Evolutionary conservation across 441 rosid genomes (phyloP).

Genomic region (Pelargonium fulgidum): DNA sequence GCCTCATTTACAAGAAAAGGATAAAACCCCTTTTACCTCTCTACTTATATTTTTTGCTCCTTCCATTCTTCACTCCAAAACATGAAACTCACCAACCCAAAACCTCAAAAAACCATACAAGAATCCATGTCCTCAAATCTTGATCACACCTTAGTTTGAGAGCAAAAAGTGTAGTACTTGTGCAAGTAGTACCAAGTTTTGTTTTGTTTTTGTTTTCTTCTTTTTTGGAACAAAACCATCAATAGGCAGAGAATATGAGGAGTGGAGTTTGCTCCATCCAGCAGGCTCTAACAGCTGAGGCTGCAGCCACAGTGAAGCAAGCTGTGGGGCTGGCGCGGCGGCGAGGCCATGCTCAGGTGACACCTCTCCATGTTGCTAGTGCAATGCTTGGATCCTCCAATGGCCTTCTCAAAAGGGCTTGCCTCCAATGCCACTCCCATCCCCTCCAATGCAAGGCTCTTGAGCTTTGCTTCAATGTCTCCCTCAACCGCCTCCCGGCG

Average conservation of each 20-base stretch:
- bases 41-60: slow-evolving; percentile 14
- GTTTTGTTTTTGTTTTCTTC: too few species aligned
- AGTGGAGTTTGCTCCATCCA: slow-evolving; percentile 49
- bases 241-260: slow-evolving; percentile 36
- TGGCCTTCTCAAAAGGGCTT: slow-evolving; percentile 55
- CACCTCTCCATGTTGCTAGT: slow-evolving; percentile 72
- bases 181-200: too few species aligned
- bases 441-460: slow-evolving; percentile 70
- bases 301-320: slow-evolving; percentile 46
- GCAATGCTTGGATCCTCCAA: slow-evolving; percentile 51
- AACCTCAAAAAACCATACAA: neutral
- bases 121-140: too few species aligned
- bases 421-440: slow-evolving; percentile 61
- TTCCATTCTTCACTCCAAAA: neutral
- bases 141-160: too few species aligned
- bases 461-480: slow-evolving; percentile 70
- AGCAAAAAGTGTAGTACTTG: neutral
- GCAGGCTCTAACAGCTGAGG: slow-evolving; percentile 52
- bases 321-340: slow-evolving; percentile 51
- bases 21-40: slow-evolving; percentile 27
- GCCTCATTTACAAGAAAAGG: slow-evolving; percentile 57
- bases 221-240: neutral
- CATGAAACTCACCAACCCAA: neutral
- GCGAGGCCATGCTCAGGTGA: slow-evolving; percentile 72
- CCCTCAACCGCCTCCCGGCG: slow-evolving; percentile 65